Base-by-base conservation (phyloP, 192 early-diverging fungal species). In the Linnemannia zychae region DNA sequence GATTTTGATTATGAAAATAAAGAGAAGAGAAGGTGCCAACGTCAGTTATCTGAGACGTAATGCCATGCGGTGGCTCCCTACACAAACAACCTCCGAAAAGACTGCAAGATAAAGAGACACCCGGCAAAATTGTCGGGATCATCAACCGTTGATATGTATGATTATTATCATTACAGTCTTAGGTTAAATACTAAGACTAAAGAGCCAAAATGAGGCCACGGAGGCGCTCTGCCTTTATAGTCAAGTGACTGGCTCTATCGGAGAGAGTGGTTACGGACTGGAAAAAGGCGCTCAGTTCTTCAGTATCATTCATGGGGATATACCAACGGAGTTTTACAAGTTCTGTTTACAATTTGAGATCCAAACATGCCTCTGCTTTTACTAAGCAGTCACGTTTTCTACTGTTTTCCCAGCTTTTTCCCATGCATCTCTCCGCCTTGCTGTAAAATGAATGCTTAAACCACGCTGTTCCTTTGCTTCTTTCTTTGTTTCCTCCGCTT, bases 101-200 rank as follows among this genome's bases (percentile, higher is more conserved):
- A 76, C 74, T 76, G 80, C 68, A 76, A 74, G 57, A 76, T 20
- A 65, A 63, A 67, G 63, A 71, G 47, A 50, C 74, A 33, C 74
- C 77, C 69, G 74, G 72, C 77, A 79, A 85, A 36, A 33, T 68
- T 68, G 78, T 78, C 83, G 77, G 50, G 77, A 78, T 78, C 83
- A 85, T 85, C 83, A 85, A 85, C 83, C 83, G 79, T 79, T 85
- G 83, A 85, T 85, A 85, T 85, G 83, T 85, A 85, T 85, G 83
- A 85, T 85, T 85, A 85, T 72, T 85, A 85, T 85, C 83, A 85
- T 85, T 85, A 85, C 83, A 85, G 83, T 85, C 83, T 70, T 79
- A 79, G 83, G 77, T 79, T 85, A 85, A 83, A 85, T 85, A 85
- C 83, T 85, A 85, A 85, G 83, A 85, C 83, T 74, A 79, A 85